Conservation (phyloP, 768 basidiomycete genomes). For the Tephrocybe sp. region DNA sequence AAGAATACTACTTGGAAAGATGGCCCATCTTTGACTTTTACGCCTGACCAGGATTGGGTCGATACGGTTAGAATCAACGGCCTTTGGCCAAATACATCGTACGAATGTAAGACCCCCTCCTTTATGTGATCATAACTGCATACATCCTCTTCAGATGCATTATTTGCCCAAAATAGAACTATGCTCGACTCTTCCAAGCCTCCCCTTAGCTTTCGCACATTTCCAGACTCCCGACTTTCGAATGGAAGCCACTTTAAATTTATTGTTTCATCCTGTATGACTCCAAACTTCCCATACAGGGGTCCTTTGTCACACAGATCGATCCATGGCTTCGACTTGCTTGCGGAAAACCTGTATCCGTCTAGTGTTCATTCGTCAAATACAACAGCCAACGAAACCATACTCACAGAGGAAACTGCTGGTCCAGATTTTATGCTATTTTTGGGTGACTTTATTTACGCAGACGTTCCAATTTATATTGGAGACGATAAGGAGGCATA, state of each 20-base stretch:
- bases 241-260: constrained; percentile 63
- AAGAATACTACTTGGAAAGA: constrained; percentile 44
- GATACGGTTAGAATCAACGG: constrained; percentile 47
- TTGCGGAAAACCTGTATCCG: constrained; percentile 52
- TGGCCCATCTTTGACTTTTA: constrained; percentile 49
- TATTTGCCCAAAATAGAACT: constrained; percentile 39
- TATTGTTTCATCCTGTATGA: constrained; percentile 62
- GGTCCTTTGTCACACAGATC: constrained; percentile 46
- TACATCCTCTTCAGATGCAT: constrained; percentile 34
- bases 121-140: background rate
- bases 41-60: constrained; percentile 54
- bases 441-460: constrained; percentile 76
- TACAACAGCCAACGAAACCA: constrained; percentile 6
- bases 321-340: constrained; percentile 63
- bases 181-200: constrained; percentile 45
- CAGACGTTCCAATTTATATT: constrained; percentile 63
- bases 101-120: constrained; percentile 54
- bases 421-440: constrained; percentile 62
- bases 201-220: constrained; percentile 66
- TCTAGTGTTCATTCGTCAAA: constrained; percentile 2
- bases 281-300: constrained; percentile 72
- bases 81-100: constrained; percentile 68
- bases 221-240: constrained; percentile 64
- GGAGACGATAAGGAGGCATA: constrained; percentile 60
- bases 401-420: background rate